A percentile compares a stretch with the other conserved stretches of the same genome.
phyloP scores from a whole-genome alignment of 1,284 basidiomycete species.

The Mycosarcoma maydis region DNA sequence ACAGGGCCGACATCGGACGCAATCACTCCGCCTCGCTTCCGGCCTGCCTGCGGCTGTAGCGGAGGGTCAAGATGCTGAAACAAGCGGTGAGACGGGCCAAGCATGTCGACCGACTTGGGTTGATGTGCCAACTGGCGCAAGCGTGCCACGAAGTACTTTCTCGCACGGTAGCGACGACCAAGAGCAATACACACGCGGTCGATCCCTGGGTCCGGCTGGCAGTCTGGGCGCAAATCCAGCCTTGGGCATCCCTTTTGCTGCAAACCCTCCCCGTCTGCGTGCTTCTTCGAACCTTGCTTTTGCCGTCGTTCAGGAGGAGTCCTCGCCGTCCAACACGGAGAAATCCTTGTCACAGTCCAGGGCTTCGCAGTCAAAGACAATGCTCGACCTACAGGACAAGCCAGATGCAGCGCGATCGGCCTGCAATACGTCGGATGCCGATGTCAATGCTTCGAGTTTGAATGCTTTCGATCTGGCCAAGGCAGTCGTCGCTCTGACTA shows the following conservation, averaged over 20 bases:
- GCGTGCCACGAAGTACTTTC: slow-evolving; percentile 27
- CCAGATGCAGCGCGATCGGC: not conserved
- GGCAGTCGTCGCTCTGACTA: slow-evolving; percentile 4
- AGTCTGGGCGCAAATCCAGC: slow-evolving; percentile 9
- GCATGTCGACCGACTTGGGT: slow-evolving; percentile 24
- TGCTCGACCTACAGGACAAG: slow-evolving; percentile 23
- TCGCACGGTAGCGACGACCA: slow-evolving; percentile 40
- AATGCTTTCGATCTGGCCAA: slow-evolving; percentile 12
- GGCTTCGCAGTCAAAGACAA: slow-evolving; percentile 29
- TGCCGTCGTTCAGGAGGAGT: slow-evolving; percentile 44
- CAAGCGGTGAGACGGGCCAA: not conserved
- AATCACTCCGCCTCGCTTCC: slow-evolving; percentile 20
- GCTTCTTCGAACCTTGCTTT: slow-evolving; percentile 47
- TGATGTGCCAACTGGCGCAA: slow-evolving; percentile 18
- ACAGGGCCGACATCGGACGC: slow-evolving; percentile 13
- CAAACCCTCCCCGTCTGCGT: slow-evolving; percentile 21
- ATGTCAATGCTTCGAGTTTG: not conserved
- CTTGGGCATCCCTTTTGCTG: slow-evolving; percentile 28
- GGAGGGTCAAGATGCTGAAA: slow-evolving; percentile 2
- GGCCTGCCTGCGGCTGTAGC: slow-evolving; percentile 10
- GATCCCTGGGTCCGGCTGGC: slow-evolving; percentile 35
- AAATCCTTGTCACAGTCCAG: slow-evolving; percentile 23
- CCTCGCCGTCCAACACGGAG: slow-evolving; percentile 38
- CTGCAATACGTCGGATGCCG: not conserved
- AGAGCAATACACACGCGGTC: slow-evolving; percentile 40